Base-by-base conservation (phyloP, 129 eudicot genomes). In the Helichrysum umbraculigerum region DNA sequence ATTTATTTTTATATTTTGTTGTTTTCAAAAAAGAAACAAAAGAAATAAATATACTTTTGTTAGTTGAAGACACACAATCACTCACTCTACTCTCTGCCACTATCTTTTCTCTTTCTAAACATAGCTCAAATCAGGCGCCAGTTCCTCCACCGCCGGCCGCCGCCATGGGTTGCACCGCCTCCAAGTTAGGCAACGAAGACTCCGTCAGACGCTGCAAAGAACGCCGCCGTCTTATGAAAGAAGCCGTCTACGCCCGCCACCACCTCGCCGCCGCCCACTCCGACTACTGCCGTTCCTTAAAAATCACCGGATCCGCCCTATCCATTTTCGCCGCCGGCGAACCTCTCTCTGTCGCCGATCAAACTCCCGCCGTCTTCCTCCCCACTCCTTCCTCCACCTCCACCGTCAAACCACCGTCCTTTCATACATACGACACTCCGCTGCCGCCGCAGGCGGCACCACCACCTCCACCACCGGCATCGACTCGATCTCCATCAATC, bases 181-280 rank as follows among this genome's bases (percentile, higher is more conserved):
- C 99, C 58, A 94, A 94, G 83, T 83, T 94, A n/a, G 97, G 93
- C 70, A 89, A 89, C 83, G 97, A 94, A 72, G 99, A 94, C 84
- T 86, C 97, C 0, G 99, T 94, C 62, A 85, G 96, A 42, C 96
- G 99, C 7, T 94, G 97, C 84, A 94, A 87, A 74, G 99, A 91
- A 71, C 96, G 97, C 28, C 99, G 97, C 63, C 97, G 96, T 81
- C 81, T 91, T 2, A 89, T 91, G 79, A 91, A 91, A 70, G 97
- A 87, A 37, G 97, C 97, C 41, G 99, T 94, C 74, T 72, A 64
- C 83, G 91, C 99, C 70, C 99, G 99, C 86, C 99, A 94, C 87
- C 97, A 94, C 88, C 87, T 94, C 51, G 93, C 99, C 86, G 96
- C 99, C 71, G 97, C 99, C 20, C 99, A 94, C 87, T 87, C 94